Percentiles rank a stretch among this genome's conserved stretches.
These are phyloP conservation scores for Letharia columbiana DNA, from an alignment of 495 filamentous ascomycete species.

Conservation along the genomic window DNA sequence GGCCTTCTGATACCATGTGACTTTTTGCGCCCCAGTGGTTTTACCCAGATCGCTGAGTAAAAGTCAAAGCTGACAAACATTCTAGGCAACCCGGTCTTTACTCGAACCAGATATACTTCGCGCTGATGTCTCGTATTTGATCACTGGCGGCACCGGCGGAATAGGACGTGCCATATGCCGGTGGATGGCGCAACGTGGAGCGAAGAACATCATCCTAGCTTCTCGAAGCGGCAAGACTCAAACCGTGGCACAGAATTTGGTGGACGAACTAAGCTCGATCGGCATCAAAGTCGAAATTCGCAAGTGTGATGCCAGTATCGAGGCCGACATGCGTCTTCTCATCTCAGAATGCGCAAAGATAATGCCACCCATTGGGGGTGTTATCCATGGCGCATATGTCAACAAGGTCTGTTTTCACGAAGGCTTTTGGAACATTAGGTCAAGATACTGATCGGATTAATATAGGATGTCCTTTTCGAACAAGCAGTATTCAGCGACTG, in stretches of 20 bases:
- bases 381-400: constrained; percentile 36
- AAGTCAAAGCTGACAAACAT: too few relatives aligned
- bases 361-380: constrained; percentile 32
- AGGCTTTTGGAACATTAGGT: too few relatives aligned
- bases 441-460: too few relatives aligned
- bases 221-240: constrained; percentile 26
- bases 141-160: constrained; percentile 33
- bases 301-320: constrained; percentile 31
- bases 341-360: constrained; percentile 8
- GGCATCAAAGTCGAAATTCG: constrained; percentile 23
- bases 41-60: too few relatives aligned
- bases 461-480: too few relatives aligned
- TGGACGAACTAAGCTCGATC: constrained; percentile 18
- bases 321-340: constrained; percentile 24
- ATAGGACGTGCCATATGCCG: constrained; percentile 25
- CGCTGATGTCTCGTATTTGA: constrained; percentile 28
- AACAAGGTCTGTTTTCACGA: constrained; percentile 22
- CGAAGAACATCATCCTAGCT: constrained; percentile 29
- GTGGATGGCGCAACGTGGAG: constrained; percentile 30
- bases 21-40: too few relatives aligned
- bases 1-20: too few relatives aligned
- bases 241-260: constrained; percentile 17
- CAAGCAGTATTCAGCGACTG: constrained; percentile 22
- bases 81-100: too few relatives aligned
- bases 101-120: constrained; percentile 2